Evolutionary conservation across 2,329 filamentous ascomycete genomes (phyloP), one percentile per base, ranked within the genome.

Genomic region (Arthrobotrys sphaeroides): DNA sequence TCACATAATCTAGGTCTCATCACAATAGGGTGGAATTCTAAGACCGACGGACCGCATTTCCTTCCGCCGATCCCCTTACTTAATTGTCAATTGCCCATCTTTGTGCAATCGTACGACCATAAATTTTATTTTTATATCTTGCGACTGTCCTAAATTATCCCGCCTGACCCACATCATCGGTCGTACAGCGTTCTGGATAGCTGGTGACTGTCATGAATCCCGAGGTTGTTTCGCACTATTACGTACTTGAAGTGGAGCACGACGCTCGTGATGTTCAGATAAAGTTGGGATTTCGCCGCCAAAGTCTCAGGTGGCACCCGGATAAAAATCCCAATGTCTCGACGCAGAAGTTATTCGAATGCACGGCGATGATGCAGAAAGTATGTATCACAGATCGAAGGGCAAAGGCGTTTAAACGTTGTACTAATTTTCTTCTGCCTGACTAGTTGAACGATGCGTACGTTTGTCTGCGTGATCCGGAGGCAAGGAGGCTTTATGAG

Each of bases 151-250:
- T 47, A 24, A 3, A 49, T 12, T 13, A 28, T 6, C 12, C 24
- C 45, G 22, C 45, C 22, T 49, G 12, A 49, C 20, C n/a, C 18
- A 2, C 9, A 28, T 28, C 16, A 28, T 28, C 13, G n/a, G 47
- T 53, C 20, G 28, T 3, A 53, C 47, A 33, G 28, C 18, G 13
- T 5, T 33, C n/a, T 33, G 33, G 47, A 53, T 5, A 26, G 45
- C 5, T 12, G 31, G 31, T 12, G 31, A 12, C 31, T 5, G 31
- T 12, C 10, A 70, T 61, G 57, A 45, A 38, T 36, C 6, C 59
- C 36, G 47, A 51, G 38, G 40, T 57, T 31, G 22, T 64, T 10
- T 72, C 67, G 4, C 22, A 72, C 28, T 72, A 72, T 40, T 57
- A 57, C 18, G 33, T 72, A 12, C 59, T 72, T 5, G 26, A 72